phyloP scores from a whole-genome alignment of 2,329 filamentous ascomycete species.

The Hysterium pulicare region DNA sequence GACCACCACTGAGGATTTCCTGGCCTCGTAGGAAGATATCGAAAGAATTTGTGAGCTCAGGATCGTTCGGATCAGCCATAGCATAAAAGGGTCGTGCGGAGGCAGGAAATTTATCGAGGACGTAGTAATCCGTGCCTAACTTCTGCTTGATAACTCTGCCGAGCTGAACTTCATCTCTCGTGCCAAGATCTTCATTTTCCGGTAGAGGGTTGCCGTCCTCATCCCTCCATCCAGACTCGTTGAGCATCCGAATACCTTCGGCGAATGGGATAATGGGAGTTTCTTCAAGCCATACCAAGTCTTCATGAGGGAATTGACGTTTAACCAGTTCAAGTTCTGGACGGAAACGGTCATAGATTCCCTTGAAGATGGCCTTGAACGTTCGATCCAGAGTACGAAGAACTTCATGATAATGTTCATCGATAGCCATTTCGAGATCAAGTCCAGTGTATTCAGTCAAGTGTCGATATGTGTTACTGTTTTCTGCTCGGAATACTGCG shows the following conservation, averaged over 20 bases:
- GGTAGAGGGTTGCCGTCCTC: constrained; percentile 72
- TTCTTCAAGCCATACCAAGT: constrained; percentile 81
- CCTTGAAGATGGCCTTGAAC: constrained; percentile 75
- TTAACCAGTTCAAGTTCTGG: constrained; percentile 77
- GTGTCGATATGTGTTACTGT: constrained; percentile 92
- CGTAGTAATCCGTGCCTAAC: constrained; percentile 86
- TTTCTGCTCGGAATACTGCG: constrained; percentile 88
- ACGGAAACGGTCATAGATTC: constrained; percentile 65
- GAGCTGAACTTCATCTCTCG: constrained; percentile 80
- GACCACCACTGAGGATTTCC: constrained; percentile 87
- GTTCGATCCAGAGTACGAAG: constrained; percentile 73
- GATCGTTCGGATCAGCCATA: constrained; percentile 73
- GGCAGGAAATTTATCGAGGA: constrained; percentile 87
- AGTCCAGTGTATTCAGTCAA: constrained; percentile 92
- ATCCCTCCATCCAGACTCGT: constrained; percentile 70
- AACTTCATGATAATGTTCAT: constrained; percentile 85
- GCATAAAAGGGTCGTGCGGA: constrained; percentile 88
- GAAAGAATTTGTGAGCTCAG: constrained; percentile 80
- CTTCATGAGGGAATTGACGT: constrained; percentile 79
- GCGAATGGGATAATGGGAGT: constrained; percentile 78
- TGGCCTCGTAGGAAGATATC: constrained; percentile 93
- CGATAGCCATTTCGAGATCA: constrained; percentile 89
- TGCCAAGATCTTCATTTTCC: constrained; percentile 75
- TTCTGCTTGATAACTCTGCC: constrained; percentile 83
- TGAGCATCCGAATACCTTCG: constrained; percentile 77